Conservation (phyloP, 2,329 filamentous ascomycete genomes). For the Phaeosphaeriaceae sp. region DNA sequence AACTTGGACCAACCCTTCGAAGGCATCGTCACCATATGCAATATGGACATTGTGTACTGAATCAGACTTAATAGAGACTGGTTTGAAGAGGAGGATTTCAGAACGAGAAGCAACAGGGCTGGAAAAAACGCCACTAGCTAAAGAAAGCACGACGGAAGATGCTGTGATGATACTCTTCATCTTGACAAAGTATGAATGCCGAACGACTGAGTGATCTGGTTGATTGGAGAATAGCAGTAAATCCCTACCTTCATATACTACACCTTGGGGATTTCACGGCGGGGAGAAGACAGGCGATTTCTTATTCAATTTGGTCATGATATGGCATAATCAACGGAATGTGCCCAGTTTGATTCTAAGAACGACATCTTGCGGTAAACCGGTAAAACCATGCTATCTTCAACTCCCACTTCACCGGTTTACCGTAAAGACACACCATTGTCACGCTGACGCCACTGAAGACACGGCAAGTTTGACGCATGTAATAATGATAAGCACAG, state of each 20-base stretch:
- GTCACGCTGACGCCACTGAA: conserved; percentile 9
- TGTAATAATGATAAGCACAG: conserved; percentile 24
- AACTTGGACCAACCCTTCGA: conserved; percentile 53
- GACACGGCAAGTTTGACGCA: conserved; percentile 5
- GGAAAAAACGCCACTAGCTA: conserved; percentile 28
- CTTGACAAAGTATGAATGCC: conserved; percentile 6
- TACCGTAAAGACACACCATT: conserved; percentile 5
- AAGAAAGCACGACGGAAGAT: conserved; percentile 34
- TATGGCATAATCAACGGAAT: conserved; percentile 18
- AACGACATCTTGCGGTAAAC: too few species aligned
- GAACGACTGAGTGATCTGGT: conserved; percentile 2
- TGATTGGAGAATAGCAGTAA: not conserved
- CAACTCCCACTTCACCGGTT: too few species aligned
- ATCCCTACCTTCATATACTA: conserved; percentile 22
- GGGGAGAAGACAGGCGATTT: conserved; percentile 2
- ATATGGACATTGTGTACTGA: conserved; percentile 60
- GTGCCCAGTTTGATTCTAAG: not conserved
- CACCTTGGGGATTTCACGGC: not conserved
- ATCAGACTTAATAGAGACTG: conserved; percentile 43
- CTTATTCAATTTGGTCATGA: conserved; percentile 24
- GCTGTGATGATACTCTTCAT: conserved; percentile 38
- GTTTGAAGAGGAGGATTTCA: conserved; percentile 41
- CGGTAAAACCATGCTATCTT: too few species aligned
- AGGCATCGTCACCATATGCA: conserved; percentile 47
- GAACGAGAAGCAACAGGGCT: conserved; percentile 26